Evolutionary conservation across 2,329 filamentous ascomycete genomes (phyloP), one percentile per base, ranked within the genome.

Genomic region (Macrophomina pseudophaseolina): DNA sequence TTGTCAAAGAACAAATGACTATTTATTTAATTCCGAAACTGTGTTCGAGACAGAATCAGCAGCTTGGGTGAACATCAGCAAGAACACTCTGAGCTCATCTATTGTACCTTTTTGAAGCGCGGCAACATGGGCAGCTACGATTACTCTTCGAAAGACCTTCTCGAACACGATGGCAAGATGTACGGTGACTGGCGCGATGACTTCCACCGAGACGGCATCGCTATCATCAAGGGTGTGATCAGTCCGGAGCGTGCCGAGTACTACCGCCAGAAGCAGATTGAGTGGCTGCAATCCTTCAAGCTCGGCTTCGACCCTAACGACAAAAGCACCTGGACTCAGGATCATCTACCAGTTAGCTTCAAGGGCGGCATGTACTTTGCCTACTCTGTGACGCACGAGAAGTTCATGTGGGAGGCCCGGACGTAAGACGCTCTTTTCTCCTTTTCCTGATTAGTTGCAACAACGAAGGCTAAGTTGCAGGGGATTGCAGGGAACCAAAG

Each of bases 401-500:
- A 81, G 68, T 78, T 79, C 69, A 75, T 76, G 1, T 83, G 81
- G 81, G 81, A 83, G 51, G 78, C 80, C 4, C 72, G 79, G 8
- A 64, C 46, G 60, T 33, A 52, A n/a, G 60, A 33, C 23, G 16
- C 23, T 14, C 23, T 11, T 9, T n/a, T 16, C 3, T 16, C 46
- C 18, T 38, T 38, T 44, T 9, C 12, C 6, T 44, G 7, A 38
- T 38, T 16, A 33, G 30, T 40, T 32, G 38, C n/a, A 6, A 16
- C n/a, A 32, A 3, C 44, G 1, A n/a, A 44, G 16, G 42, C 44
- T 38, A 8, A 18, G 14, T 38, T 33, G 30, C n/a, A 14, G 9
- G 9, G 46, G 1, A 33, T 3, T 5, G 12, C 53, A 68, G 65
- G 38, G 81, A 83, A 69, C 80, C 79, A 9, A 74, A 71, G 3